phyloP scores from a whole-genome alignment of 148 eudicot species.

The Persicaria tinctoria region DNA sequence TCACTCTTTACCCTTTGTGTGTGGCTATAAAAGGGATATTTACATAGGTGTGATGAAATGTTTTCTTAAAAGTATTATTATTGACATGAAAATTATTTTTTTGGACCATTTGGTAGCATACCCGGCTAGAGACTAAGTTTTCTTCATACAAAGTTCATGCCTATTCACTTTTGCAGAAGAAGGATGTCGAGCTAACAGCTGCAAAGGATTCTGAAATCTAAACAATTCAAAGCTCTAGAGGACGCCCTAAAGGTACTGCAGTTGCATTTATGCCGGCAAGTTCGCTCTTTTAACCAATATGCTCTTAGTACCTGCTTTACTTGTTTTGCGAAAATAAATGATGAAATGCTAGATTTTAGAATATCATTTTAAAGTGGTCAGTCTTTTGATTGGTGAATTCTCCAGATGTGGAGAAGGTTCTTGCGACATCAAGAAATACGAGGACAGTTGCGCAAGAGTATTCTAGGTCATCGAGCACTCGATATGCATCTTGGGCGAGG shows the following conservation, averaged over 20 bases:
- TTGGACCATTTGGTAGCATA: conserved; percentile 41
- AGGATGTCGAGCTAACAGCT: conserved; percentile 84
- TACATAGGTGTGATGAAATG: not conserved
- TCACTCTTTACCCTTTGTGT: not conserved
- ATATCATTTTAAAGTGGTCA: conserved; percentile 4
- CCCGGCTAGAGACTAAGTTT: conserved; percentile 71
- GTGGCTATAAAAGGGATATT: not conserved
- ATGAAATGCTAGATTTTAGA: not conserved
- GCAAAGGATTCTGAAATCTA: conserved; percentile 57
- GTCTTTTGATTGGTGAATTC: conserved; percentile 15
- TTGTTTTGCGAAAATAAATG: not conserved
- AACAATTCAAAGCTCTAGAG: conserved; percentile 66
- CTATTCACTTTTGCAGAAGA: conserved; percentile 91
- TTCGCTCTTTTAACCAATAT: not conserved
- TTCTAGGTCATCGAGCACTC: too few species aligned
- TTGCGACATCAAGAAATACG: too few species aligned
- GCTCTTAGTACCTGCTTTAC: conserved; percentile 3
- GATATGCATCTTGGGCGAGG: too few species aligned
- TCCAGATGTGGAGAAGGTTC: not conserved
- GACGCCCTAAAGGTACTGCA: conserved; percentile 73
- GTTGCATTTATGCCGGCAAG: not conserved
- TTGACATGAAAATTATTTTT: conserved; percentile 7
- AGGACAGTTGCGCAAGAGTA: too few species aligned
- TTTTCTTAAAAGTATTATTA: not conserved
- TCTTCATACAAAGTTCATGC: conserved; percentile 17